These are phyloP conservation scores for Pseudocercospora fuligena DNA, from an alignment of 2,329 filamentous ascomycete genomes.

Conservation along the genomic window DNA sequence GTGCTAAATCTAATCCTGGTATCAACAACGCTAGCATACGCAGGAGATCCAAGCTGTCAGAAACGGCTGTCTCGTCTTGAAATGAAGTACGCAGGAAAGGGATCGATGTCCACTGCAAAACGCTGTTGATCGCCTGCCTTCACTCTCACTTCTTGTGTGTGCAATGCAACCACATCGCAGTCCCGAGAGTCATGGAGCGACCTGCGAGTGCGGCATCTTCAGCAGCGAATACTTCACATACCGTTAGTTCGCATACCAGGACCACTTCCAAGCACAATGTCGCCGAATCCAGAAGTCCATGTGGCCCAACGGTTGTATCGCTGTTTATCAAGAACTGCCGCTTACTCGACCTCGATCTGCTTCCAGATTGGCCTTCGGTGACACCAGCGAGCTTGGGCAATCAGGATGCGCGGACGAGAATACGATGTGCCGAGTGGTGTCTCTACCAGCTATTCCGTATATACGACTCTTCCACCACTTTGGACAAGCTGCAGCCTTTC, in stretches of 20 bases:
- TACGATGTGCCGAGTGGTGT: slow-evolving; percentile 85
- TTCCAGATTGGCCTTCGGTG: slow-evolving; percentile 80
- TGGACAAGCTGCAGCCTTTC: slow-evolving; percentile 83
- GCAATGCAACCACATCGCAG: not conserved
- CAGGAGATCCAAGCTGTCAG: slow-evolving; percentile 11
- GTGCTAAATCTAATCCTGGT: not conserved
- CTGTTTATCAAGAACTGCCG: slow-evolving; percentile 84
- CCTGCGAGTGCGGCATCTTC: slow-evolving; percentile 10
- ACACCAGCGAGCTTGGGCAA: slow-evolving; percentile 70
- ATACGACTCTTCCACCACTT: slow-evolving; percentile 78
- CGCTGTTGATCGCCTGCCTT: not conserved
- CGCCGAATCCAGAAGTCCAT: slow-evolving; percentile 10
- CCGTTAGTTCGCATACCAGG: slow-evolving; percentile 24
- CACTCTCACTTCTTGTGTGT: not conserved
- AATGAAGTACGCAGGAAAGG: not conserved
- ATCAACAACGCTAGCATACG: not conserved
- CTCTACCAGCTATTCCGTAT: slow-evolving; percentile 84
- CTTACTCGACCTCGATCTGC: slow-evolving; percentile 77
- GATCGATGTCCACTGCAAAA: not conserved
- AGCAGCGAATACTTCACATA: slow-evolving; percentile 9
- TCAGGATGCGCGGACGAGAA: slow-evolving; percentile 71
- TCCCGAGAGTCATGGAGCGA: slow-evolving; percentile 21
- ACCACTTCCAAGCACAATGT: slow-evolving; percentile 23
- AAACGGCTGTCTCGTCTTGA: slow-evolving; percentile 5
- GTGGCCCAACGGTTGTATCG: slow-evolving; percentile 48